These are phyloP conservation scores for Entomortierella parvispora DNA, from an alignment of 192 early-diverging fungal genomes.

Conservation along the genomic window DNA sequence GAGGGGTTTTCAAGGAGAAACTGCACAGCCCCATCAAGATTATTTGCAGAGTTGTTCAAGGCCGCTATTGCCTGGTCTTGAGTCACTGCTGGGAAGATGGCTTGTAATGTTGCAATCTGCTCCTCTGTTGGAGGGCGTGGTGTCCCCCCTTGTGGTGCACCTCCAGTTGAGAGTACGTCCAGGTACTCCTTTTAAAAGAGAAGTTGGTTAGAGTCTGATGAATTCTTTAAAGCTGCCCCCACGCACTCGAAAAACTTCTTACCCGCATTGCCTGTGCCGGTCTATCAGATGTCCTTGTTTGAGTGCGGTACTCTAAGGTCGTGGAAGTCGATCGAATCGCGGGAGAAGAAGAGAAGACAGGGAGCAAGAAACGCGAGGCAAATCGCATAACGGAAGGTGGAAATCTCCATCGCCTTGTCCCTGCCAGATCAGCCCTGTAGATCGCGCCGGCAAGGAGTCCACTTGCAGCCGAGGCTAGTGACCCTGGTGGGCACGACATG, in stretches of 20 bases:
- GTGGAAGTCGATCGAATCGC: constrained; percentile 53
- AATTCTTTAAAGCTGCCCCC: too few species aligned
- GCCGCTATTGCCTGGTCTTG: constrained; percentile 60
- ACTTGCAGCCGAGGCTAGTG: constrained; percentile 55
- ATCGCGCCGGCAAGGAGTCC: constrained; percentile 63
- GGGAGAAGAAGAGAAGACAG: constrained; percentile 60
- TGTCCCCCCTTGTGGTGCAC: constrained; percentile 26
- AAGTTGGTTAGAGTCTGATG: too few species aligned
- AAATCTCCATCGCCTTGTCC: constrained; percentile 66
- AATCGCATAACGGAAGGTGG: constrained; percentile 46
- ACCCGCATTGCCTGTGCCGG: constrained; percentile 51
- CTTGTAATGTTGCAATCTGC: constrained; percentile 57
- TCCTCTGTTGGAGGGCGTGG: constrained; percentile 54
- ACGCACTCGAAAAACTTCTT: too few species aligned
- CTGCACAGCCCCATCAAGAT: constrained; percentile 67
- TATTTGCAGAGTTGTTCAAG: constrained; percentile 64
- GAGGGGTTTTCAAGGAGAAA: constrained; percentile 48
- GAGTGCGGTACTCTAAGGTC: constrained; percentile 46
- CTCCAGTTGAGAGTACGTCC: constrained; percentile 50
- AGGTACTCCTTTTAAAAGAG: constrained; percentile 35
- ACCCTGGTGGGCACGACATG: constrained; percentile 52
- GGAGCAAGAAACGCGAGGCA: constrained; percentile 54
- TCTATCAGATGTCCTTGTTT: constrained; percentile 47
- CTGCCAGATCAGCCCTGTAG: constrained; percentile 61
- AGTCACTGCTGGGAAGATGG: constrained; percentile 67